A percentile compares a stretch with the other conserved stretches of the same genome.
Evolutionary conservation across 169 alveolate genomes (phyloP).

Genomic region (Plasmodium gonderi): DNA sequence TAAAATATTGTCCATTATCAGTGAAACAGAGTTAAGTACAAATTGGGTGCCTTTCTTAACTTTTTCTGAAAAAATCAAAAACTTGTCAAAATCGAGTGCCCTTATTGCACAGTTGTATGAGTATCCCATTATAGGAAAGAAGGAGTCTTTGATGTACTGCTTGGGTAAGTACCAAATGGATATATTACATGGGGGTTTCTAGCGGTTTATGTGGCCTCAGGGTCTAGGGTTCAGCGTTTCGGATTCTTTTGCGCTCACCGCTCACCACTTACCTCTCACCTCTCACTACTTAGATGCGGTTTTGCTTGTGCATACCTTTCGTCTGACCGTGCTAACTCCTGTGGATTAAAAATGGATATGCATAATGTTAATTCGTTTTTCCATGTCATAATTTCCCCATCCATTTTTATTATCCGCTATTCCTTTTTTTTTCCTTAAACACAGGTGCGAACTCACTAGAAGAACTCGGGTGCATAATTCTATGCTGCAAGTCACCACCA

Average conservation of each 20-base stretch:
- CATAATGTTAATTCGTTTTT: too few relatives aligned
- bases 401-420: neutral
- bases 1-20: conserved; percentile 74
- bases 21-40: conserved; percentile 79
- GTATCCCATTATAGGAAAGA: conserved; percentile 81
- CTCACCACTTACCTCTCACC: too few relatives aligned
- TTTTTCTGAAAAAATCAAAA: conserved; percentile 67
- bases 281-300: too few relatives aligned
- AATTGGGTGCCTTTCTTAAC: conserved; percentile 83
- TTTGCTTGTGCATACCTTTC: too few relatives aligned
- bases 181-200: too few relatives aligned
- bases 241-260: too few relatives aligned
- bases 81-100: conserved; percentile 76
- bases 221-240: too few relatives aligned
- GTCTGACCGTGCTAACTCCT: too few relatives aligned
- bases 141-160: conserved; percentile 78
- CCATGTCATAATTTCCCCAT: neutral
- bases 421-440: neutral
- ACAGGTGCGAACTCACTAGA: conserved; percentile 79
- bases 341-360: too few relatives aligned
- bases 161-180: conserved; percentile 46
- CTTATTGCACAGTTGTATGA: conserved; percentile 78
- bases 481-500: conserved; percentile 80
- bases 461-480: conserved; percentile 81
- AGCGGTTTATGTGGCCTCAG: too few relatives aligned